Percentiles rank a stretch among this genome's conserved stretches.
These are phyloP conservation scores for Berberis vulgaris DNA, from an alignment of 164 flowering plant genomes.

Conservation along the genomic window DNA sequence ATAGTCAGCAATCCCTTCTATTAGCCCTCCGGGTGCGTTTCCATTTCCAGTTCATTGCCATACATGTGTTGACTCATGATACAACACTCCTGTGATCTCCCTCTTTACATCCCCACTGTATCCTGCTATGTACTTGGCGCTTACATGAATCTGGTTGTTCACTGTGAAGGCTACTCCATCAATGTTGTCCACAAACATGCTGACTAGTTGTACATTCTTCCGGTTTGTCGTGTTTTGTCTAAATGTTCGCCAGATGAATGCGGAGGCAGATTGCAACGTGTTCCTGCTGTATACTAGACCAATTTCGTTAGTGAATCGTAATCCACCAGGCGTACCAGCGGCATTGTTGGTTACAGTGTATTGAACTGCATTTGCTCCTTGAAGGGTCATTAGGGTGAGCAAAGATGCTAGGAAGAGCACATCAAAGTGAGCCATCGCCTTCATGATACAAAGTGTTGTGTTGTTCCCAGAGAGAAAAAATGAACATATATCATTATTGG, in stretches of 20 bases:
- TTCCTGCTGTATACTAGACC: constrained; percentile 28
- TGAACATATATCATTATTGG: too few relatives aligned
- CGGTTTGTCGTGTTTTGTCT: constrained; percentile 32
- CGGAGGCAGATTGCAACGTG: constrained; percentile 29
- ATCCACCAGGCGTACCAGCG: constrained; percentile 36
- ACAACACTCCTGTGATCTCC: constrained; percentile 48
- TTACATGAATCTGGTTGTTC: constrained; percentile 40
- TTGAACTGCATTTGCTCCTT: constrained; percentile 24
- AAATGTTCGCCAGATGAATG: constrained; percentile 54
- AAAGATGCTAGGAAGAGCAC: constrained; percentile 12
- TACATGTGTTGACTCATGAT: constrained; percentile 51
- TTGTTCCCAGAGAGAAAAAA: neutral
- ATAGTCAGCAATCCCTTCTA: constrained; percentile 64
- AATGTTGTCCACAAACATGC: constrained; percentile 28
- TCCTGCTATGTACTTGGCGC: constrained; percentile 27
- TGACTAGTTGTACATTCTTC: constrained; percentile 29
- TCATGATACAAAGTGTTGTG: neutral
- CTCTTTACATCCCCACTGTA: constrained; percentile 38
- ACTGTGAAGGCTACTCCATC: constrained; percentile 46
- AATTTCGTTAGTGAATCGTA: constrained; percentile 31
- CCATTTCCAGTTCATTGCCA: constrained; percentile 71
- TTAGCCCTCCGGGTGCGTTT: constrained; percentile 42
- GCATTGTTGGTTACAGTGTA: constrained; percentile 41
- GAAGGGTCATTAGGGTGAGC: constrained; percentile 7
- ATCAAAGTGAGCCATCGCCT: constrained; percentile 13